A percentile compares a stretch with the other conserved stretches of the same genome.
Evolutionary conservation across 495 filamentous ascomycete genomes (phyloP).

Genomic region (Tuber microsphaerosporum): DNA sequence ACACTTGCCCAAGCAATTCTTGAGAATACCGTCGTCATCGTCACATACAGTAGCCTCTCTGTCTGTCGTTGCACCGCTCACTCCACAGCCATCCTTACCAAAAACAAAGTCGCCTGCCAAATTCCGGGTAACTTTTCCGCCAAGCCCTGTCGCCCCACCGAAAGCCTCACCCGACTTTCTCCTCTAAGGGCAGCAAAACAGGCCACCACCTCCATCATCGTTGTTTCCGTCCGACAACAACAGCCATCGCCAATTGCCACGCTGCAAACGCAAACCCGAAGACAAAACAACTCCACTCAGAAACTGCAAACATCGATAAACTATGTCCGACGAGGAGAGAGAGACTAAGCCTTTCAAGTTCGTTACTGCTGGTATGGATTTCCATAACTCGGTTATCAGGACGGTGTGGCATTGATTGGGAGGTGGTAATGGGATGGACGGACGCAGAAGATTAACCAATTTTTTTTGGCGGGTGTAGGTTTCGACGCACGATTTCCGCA

Average conservation of each 20-base stretch:
- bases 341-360: slow-evolving; percentile 99
- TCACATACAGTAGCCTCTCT: not conserved
- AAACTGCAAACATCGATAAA: slow-evolving; percentile 39
- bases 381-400: slow-evolving; percentile 31
- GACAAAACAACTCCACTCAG: slow-evolving; percentile 26
- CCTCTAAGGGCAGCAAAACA: not conserved
- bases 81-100: not conserved
- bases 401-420: not conserved
- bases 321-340: slow-evolving; percentile 84
- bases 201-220: not conserved
- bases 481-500: slow-evolving; percentile 99
- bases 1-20: not conserved
- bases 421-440: not conserved
- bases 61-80: not conserved
- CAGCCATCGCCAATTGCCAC: slow-evolving; percentile 28
- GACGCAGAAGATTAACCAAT: slow-evolving; percentile 8
- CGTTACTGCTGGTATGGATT: slow-evolving; percentile 76
- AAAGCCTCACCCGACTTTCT: slow-evolving; percentile 35
- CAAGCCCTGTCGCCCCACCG: not conserved
- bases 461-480: slow-evolving; percentile 50
- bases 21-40: not conserved
- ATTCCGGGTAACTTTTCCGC: not conserved
- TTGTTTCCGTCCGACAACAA: not conserved
- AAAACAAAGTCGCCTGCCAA: not conserved
- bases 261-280: slow-evolving; percentile 14